Evolutionary conservation across 164 flowering plant genomes (phyloP).

Genomic region (Taxillus chinensis): DNA sequence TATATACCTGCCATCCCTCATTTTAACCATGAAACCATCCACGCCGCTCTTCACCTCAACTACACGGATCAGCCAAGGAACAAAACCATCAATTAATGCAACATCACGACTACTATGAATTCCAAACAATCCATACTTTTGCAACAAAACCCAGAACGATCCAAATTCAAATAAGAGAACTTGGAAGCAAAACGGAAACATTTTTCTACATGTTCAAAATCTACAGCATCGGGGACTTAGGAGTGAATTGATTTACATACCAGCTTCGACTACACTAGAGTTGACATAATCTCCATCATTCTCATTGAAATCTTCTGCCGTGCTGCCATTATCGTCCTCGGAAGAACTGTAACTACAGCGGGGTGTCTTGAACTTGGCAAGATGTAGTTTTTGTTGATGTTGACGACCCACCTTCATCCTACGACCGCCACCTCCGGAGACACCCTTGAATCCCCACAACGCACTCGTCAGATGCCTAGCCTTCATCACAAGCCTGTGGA

Average conservation of each 20-base stretch:
- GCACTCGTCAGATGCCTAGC: conserved; percentile 36
- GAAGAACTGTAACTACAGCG: conserved; percentile 69
- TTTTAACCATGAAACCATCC: conserved; percentile 87
- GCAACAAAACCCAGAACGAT: not conserved
- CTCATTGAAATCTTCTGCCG: conserved; percentile 75
- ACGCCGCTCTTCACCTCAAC: conserved; percentile 95
- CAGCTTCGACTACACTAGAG: conserved; percentile 91
- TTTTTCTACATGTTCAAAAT: not conserved
- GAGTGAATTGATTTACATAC: conserved; percentile 22
- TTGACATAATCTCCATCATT: conserved; percentile 83
- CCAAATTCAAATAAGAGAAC: no score
- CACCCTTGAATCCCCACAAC: conserved; percentile 40
- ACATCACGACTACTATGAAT: not conserved
- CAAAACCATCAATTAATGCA: not conserved
- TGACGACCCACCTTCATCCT: conserved; percentile 16
- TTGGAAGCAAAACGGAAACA: not conserved
- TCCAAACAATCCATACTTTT: not conserved
- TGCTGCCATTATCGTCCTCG: conserved; percentile 78
- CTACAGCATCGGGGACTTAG: not conserved
- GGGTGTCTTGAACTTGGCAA: conserved; percentile 22
- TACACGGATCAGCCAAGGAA: conserved; percentile 18
- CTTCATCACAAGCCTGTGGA: conserved; percentile 24
- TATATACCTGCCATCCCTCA: conserved; percentile 85
- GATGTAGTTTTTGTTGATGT: conserved; percentile 5
- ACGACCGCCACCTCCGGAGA: conserved; percentile 10